phyloP scores from a whole-genome alignment of 768 basidiomycete genomes.

The Russula foetens region DNA sequence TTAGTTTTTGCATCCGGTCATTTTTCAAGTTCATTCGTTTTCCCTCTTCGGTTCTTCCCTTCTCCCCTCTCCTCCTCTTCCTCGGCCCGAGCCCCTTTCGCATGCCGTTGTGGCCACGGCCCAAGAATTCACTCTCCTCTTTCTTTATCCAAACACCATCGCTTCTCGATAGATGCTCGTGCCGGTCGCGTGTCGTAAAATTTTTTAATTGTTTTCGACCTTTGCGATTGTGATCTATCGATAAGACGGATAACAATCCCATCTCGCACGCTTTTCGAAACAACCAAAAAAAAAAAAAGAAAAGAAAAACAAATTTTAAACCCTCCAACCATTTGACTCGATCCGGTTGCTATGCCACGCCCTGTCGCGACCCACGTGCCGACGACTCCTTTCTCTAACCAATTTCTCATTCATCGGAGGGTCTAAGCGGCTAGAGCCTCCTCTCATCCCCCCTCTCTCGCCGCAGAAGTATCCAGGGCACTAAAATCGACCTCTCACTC shows the following conservation, averaged over 20 bases:
- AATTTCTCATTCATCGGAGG: no score
- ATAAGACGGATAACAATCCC: neutral
- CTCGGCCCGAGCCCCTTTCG: neutral
- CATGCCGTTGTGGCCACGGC: neutral
- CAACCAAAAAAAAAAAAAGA: no score
- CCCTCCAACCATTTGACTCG: conserved; percentile 6
- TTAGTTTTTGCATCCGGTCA: neutral
- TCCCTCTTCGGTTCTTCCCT: neutral
- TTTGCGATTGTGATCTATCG: conserved; percentile 5
- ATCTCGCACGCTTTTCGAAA: no score
- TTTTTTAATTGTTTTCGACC: neutral
- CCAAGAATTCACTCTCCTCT: neutral
- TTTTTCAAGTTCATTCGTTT: conserved; percentile 1
- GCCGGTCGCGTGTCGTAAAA: neutral
- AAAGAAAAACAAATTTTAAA: neutral
- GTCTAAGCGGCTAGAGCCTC: no score
- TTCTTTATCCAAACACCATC: conserved; percentile 1
- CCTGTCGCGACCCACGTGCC: conserved; percentile 4
- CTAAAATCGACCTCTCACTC: neutral
- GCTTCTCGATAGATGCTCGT: neutral
- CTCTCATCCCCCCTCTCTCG: no score
- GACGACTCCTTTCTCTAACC: no score
- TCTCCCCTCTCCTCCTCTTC: neutral
- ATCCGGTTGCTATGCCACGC: conserved; percentile 15
- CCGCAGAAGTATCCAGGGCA: neutral